These are phyloP conservation scores for Eucalyptus erythrocorys DNA, from an alignment of 345 rosid genomes.

Conservation along the genomic window DNA sequence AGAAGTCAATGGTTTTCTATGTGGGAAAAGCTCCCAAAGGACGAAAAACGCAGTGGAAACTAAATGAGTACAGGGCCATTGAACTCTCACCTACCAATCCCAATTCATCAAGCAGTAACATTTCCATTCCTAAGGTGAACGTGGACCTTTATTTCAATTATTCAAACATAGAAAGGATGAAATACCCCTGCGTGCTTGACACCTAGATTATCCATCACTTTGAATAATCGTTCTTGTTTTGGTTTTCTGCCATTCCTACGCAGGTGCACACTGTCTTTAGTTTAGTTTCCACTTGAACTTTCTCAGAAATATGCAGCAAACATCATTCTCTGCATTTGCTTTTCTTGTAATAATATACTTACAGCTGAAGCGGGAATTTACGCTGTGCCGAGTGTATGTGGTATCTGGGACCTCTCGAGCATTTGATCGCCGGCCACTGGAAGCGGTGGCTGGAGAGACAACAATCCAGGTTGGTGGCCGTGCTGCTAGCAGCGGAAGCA, in stretches of 20 bases:
- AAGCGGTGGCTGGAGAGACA: background rate
- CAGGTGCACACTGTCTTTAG: background rate
- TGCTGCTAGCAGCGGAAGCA: background rate
- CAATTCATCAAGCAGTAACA: background rate
- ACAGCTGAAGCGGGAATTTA: background rate
- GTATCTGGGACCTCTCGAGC: background rate
- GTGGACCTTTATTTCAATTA: background rate
- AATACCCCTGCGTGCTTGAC: background rate
- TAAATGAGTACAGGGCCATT: background rate
- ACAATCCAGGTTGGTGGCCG: background rate
- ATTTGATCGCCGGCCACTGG: background rate
- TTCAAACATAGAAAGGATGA: background rate
- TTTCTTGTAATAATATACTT: background rate
- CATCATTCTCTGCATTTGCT: background rate
- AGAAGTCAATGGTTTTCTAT: conserved; percentile 91
- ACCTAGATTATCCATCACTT: background rate
- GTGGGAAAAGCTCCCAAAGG: conserved; percentile 65
- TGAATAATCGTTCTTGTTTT: background rate
- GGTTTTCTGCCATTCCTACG: background rate
- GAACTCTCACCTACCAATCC: background rate
- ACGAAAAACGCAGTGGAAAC: conserved; percentile 10
- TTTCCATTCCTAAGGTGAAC: background rate
- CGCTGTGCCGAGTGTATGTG: background rate
- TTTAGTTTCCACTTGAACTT: background rate
- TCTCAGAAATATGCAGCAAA: background rate